These are phyloP conservation scores for Populus hybrid DNA, from an alignment of 441 rosid species.

Conservation along the genomic window DNA sequence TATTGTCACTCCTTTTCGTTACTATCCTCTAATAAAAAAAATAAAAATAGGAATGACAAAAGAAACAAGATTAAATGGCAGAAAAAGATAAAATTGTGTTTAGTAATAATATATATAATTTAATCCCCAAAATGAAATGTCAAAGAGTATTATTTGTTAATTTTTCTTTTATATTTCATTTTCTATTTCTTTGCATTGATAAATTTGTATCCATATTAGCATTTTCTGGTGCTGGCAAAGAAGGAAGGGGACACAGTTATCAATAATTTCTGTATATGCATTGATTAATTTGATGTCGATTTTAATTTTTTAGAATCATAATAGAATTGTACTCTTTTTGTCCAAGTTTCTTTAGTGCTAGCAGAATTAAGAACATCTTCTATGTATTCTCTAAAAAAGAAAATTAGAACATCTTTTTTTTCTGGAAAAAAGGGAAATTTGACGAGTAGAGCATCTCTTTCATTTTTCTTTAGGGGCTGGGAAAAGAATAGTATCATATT, in stretches of 20 bases:
- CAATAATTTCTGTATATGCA: neutral
- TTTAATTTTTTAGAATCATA: too few relatives aligned
- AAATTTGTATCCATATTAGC: too few relatives aligned
- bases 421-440: neutral
- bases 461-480: neutral
- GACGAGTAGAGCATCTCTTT: neutral
- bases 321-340: too few relatives aligned
- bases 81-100: too few relatives aligned
- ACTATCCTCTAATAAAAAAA: too few relatives aligned
- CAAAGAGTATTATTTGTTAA: neutral
- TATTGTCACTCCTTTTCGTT: too few relatives aligned
- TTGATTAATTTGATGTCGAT: too few relatives aligned
- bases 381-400: neutral
- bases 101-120: too few relatives aligned
- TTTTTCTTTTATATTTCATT: neutral
- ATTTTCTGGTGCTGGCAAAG: neutral
- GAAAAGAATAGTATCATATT: neutral
- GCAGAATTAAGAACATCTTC: neutral
- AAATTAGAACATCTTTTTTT: neutral
- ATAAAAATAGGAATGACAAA: too few relatives aligned
- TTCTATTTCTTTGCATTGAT: neutral
- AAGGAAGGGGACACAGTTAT: neutral
- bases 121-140: neutral
- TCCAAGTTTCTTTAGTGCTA: too few relatives aligned
- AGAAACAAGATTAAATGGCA: too few relatives aligned